phyloP scores from a whole-genome alignment of 163 green algal species.

The Chlorella variabilis region DNA sequence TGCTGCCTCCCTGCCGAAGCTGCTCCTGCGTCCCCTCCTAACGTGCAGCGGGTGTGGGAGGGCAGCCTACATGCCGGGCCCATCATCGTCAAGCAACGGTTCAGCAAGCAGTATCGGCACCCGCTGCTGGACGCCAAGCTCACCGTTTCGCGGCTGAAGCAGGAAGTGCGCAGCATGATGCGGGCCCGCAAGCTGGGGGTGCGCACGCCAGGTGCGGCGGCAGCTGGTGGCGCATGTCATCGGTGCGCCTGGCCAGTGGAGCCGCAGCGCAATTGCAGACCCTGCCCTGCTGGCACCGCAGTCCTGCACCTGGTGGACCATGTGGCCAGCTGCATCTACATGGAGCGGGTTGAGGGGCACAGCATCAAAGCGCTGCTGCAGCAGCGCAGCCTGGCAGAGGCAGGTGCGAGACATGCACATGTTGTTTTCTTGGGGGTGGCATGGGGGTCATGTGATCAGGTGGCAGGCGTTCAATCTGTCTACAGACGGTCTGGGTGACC shows the following conservation, averaged over 20 bases:
- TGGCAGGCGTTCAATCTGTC: too few relatives aligned
- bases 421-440: background rate
- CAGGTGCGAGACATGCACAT: constrained; percentile 21
- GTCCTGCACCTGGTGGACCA: constrained; percentile 79
- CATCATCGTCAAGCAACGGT: constrained; percentile 85
- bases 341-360: constrained; percentile 75
- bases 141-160: constrained; percentile 69
- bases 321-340: constrained; percentile 66
- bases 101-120: constrained; percentile 88
- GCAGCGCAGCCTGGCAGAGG: constrained; percentile 6
- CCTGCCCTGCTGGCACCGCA: background rate
- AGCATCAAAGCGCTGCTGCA: constrained; percentile 73
- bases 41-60: constrained; percentile 65
- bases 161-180: constrained; percentile 65
- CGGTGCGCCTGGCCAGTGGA: background rate
- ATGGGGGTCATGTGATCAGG: too few relatives aligned
- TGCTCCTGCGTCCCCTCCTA: constrained; percentile 21
- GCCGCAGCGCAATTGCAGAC: too few relatives aligned
- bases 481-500: too few relatives aligned
- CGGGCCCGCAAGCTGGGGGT: constrained; percentile 79
- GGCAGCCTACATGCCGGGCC: constrained; percentile 54
- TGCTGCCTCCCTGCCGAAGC: background rate
- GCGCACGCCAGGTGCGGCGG: constrained; percentile 57
- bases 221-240: background rate
- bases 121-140: constrained; percentile 77